A percentile compares a stretch with the other conserved stretches of the same genome.
These are phyloP conservation scores for Ormosia emarginata DNA, from an alignment of 306 rosid genomes.

Conservation along the genomic window DNA sequence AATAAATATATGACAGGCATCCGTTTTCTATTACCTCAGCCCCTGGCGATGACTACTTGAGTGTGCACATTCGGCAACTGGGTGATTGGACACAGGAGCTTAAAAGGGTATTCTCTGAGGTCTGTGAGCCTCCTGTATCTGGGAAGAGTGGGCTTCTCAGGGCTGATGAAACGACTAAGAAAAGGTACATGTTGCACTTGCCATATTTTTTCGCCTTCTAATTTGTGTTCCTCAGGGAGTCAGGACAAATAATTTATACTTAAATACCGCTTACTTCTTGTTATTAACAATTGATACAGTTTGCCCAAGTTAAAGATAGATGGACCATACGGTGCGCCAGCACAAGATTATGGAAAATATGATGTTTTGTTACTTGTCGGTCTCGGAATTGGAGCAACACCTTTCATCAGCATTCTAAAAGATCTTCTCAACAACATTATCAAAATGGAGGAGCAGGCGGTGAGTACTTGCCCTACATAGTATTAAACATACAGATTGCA, in stretches of 20 bases:
- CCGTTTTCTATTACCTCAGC: constrained; percentile 99
- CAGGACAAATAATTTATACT: neutral
- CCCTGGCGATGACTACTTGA: constrained; percentile 97
- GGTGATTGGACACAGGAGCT: constrained; percentile 99
- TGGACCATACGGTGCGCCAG: constrained; percentile 98
- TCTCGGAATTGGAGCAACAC: constrained; percentile 98
- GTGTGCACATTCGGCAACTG: constrained; percentile 97
- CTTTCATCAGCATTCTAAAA: constrained; percentile 92
- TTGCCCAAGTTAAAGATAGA: constrained; percentile 93
- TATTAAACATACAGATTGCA: neutral
- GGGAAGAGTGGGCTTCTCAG: constrained; percentile 97
- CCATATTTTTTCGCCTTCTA: neutral
- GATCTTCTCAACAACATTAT: constrained; percentile 90
- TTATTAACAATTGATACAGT: constrained; percentile 36
- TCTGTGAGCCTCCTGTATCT: constrained; percentile 85
- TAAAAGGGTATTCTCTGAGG: constrained; percentile 86
- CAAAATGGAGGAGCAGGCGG: constrained; percentile 94
- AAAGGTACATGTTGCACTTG: constrained; percentile 46
- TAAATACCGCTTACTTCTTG: neutral
- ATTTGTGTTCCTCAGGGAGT: neutral
- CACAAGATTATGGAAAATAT: constrained; percentile 87
- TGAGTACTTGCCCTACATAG: constrained; percentile 41
- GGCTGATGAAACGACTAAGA: constrained; percentile 96
- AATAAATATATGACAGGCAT: constrained; percentile 63
- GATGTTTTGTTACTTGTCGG: constrained; percentile 95